Percentiles rank a stretch among this genome's conserved stretches.
Evolutionary conservation across 2,329 filamentous ascomycete genomes (phyloP).

Genomic region (Thielaviopsis punctulata): DNA sequence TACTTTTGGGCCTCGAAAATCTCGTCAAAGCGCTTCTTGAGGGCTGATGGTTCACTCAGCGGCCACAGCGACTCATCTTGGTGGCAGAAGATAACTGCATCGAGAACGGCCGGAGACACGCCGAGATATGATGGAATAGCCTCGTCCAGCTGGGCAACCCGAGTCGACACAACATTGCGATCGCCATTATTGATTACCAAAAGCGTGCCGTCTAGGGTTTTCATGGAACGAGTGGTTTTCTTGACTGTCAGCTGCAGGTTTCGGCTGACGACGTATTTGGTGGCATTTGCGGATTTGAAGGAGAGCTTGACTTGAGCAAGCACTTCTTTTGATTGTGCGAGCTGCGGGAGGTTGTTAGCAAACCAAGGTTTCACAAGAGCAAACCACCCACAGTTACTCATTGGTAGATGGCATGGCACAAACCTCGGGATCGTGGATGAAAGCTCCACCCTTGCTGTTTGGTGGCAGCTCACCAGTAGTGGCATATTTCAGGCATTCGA

Average conservation of each 20-base stretch:
- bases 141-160: conserved; percentile 63
- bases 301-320: conserved; percentile 80
- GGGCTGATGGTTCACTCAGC: conserved; percentile 64
- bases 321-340: conserved; percentile 46
- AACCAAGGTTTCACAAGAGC: background rate
- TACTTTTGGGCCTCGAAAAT: conserved; percentile 97
- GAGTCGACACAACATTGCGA: conserved; percentile 59
- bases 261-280: conserved; percentile 66
- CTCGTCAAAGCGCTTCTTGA: conserved; percentile 93
- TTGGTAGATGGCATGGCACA: conserved; percentile 9
- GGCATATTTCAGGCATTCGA: conserved; percentile 95
- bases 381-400: background rate
- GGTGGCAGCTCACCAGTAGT: conserved; percentile 88
- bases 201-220: conserved; percentile 69
- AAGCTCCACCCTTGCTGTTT: conserved; percentile 78
- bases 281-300: conserved; percentile 63
- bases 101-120: conserved; percentile 76
- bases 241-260: conserved; percentile 76
- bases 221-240: conserved; percentile 58
- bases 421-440: conserved; percentile 92
- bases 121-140: conserved; percentile 76
- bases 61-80: conserved; percentile 97
- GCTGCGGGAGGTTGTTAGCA: background rate
- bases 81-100: conserved; percentile 95
- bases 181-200: conserved; percentile 65